Evolutionary conservation across 257 asterid genomes (phyloP), one percentile per base, ranked within the genome.

Genomic region (Gentiana dahurica): DNA sequence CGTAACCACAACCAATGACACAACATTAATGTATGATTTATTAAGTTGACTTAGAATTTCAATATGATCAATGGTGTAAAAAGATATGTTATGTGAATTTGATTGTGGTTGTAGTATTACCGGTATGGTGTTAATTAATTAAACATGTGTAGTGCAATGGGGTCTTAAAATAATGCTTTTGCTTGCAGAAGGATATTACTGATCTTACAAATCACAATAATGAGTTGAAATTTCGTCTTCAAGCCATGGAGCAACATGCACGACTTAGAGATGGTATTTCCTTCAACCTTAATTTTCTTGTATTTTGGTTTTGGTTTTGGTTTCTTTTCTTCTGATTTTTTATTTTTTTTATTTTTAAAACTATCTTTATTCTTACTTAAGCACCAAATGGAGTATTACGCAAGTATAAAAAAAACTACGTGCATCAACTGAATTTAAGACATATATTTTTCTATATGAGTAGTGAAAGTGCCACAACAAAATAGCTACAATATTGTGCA

Each of bases 171-270:
- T 24, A 24, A 24, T 24, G 8, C 46, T 15, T 65, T 53, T 56
- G 56, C 36, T 68, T 63, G 61, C 89, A 90, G 97, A 86, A 90
- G 71, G 80, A 74, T 54, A 72, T 71, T 56, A 57, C 79, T 11
- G 89, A 81, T 61, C 62, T 82, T 53, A 74, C 79, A 33, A 79
- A 62, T 71, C 85, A 70, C 82, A 90, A 90, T 73, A 84, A 77
- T 59, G 97, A 90, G 79, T 67, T 90, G 83, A 80, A 84, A 69
- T 80, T 81, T 68, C 95, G 94, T 33, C 62, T 90, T 73, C 89
- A 84, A 70, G 86, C 95, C 60, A 74, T 79, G 91, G 84, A 82
- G 75, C 95, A 90, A 66, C 97, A 90, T 71, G 81, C 94, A 36
- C 85, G 71, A 55, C 88, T 90, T 63, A 75, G 94, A 79, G 94